Base-by-base conservation (phyloP, 192 early-diverging fungal species). In the Gigaspora rosea region DNA sequence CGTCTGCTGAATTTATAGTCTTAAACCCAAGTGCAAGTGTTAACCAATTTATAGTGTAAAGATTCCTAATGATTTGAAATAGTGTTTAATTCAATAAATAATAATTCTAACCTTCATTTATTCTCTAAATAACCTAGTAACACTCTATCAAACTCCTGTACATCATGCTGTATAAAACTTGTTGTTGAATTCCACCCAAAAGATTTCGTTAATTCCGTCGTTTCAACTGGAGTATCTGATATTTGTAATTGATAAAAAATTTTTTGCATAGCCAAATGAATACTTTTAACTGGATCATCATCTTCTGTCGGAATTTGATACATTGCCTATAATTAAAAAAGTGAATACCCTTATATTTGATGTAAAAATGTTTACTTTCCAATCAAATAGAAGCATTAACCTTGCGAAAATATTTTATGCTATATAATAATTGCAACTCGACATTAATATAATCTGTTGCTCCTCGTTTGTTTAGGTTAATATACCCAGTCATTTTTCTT, bases 391-490 rank as follows among this genome's bases (percentile, higher is more conserved):
- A 27, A 27, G 27, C 27, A 70, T 47, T 32, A 18, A 64, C 73
- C 79, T 92, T 94, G 69, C 96, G 91, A 81, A 99, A 97, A 78
- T 93, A 92, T 79, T 91, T 97, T 12, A 95, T 97, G 77, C 93
- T 97, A 78, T 93, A 98, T 41, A 98, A 85, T 22, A 94, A 27
- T 27, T 27, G 27, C 1, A 27, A 27, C 27, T 27, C 27, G n/a
- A n/a, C n/a, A n/a, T n/a, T n/a, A 96, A 99, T 96, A 81, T 99
- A 99, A 85, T 97, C 96, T 0, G 97, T 99, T 1, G 96, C 96
- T 15, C 96, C 97, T 82, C 97, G 96, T 81, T 99, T 99, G 76
- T 93, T 93, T 71, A 99, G 83, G 1, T 96, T 96, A 22, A 98
- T 94, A 82, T 86, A 96, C 9, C 97, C 96, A 47, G 96, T 96